Base-by-base conservation (phyloP, 208 protist species). In the Crithidia mellificae region DNA sequence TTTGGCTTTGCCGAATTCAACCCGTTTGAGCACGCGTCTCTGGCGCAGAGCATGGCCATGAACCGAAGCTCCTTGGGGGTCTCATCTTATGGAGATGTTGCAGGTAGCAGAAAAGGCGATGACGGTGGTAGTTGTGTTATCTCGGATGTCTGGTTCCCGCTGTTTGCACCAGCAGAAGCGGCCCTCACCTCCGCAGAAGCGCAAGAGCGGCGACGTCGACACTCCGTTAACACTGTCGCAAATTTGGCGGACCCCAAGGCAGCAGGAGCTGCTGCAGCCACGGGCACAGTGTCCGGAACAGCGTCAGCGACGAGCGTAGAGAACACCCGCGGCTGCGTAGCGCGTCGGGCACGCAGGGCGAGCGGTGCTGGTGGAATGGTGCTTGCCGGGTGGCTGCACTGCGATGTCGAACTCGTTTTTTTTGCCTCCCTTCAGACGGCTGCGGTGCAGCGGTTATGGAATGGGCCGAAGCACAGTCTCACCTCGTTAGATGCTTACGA, bases 81-180 rank as follows among this genome's bases (percentile, higher is more conserved):
- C n/a, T n/a, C n/a, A n/a, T n/a, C n/a, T n/a, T n/a, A n/a, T n/a
- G n/a, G n/a, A n/a, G n/a, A n/a, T n/a, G n/a, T n/a, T n/a, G n/a
- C n/a, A n/a, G n/a, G n/a, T n/a, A n/a, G n/a, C n/a, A n/a, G n/a
- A n/a, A n/a, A n/a, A n/a, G n/a, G n/a, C n/a, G n/a, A n/a, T n/a
- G n/a, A n/a, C n/a, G n/a, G n/a, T n/a, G n/a, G n/a, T n/a, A n/a
- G n/a, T n/a, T n/a, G n/a, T n/a, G n/a, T n/a, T n/a, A n/a, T n/a
- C n/a, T n/a, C n/a, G 34, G 76, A 81, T 27, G 19, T 78, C 27
- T 89, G 83, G 83, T 41, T 89, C 38, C 83, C 83, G 22, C 47
- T 89, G n/a, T 81, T 79, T 27, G 65, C 44, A 0, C 43, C 66
- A 15, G 25, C 41, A 0, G 62, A 39, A 11, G 41, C 70, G 17